These are phyloP conservation scores for Plantago ovata DNA, from an alignment of 257 asterid species.

Conservation along the genomic window DNA sequence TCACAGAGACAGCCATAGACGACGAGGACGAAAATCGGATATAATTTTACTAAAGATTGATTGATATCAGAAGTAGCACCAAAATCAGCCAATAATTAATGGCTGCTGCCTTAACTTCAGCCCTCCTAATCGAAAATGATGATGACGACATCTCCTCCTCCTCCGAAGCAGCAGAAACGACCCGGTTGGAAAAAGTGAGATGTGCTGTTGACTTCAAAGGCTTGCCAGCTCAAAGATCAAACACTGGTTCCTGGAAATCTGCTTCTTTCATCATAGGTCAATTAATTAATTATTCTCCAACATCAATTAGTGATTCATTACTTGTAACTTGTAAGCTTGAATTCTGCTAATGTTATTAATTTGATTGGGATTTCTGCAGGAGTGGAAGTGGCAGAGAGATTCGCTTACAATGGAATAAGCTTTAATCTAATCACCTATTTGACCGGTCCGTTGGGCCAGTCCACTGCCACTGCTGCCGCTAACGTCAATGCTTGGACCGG, in stretches of 20 bases:
- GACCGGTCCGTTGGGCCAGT: constrained; percentile 38
- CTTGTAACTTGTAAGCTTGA: no score
- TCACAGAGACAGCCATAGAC: no score
- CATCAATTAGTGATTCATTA: no score
- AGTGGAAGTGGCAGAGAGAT: constrained; percentile 22
- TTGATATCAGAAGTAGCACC: no score
- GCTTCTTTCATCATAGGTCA: constrained; percentile 37
- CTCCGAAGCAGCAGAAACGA: not conserved
- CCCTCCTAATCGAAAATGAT: no score
- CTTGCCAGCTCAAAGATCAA: constrained; percentile 27
- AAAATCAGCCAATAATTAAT: no score
- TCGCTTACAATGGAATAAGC: constrained; percentile 28
- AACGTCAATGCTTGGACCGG: constrained; percentile 38
- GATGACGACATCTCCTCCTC: constrained; percentile 4
- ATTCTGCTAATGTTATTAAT: not conserved
- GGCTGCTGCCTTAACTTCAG: no score
- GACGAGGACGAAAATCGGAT: no score
- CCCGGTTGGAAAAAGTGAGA: constrained; percentile 14
- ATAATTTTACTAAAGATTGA: no score
- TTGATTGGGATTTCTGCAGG: no score
- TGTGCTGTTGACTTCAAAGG: constrained; percentile 24
- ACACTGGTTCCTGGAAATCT: constrained; percentile 40
- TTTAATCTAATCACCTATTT: constrained; percentile 37
- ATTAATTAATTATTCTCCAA: not conserved
- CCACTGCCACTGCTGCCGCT: constrained; percentile 41